Base-by-base conservation (phyloP, 2,329 filamentous ascomycete species). In the Orbilia ellipsospora region DNA sequence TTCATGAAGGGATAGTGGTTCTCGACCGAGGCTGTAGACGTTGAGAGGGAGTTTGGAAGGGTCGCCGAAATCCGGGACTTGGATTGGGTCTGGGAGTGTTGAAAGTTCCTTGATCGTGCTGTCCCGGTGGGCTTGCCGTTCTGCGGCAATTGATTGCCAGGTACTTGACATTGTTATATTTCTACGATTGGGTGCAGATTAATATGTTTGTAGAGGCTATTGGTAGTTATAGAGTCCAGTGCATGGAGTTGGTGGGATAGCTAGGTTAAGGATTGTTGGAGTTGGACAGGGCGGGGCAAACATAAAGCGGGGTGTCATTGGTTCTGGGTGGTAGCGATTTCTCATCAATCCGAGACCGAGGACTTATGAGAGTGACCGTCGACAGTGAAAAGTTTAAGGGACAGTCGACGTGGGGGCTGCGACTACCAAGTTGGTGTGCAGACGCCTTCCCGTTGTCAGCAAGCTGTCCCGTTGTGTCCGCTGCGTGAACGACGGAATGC, bases 131-230 rank as follows among this genome's bases (percentile, higher is more conserved):
- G 83, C 80, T 73, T 85, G 85, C 51, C 83, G 81, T 69, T 84
- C 82, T 50, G 81, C 79, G 36, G 84, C 85, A n/a, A 85, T 83
- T 31, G 83, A 81, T 77, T 85, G 81, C 85, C 85, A 87, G 28
- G 78, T 31, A 18, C 36, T 36, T 5, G 57, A 50, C 57, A 61
- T 61, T 36, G 1, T 36, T 36, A 36, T 36, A 20, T 51, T 44
- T n/a, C n/a, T n/a, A 44, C 40, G 5, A 44, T 2, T 44, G 12
- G n/a, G 5, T 2, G 4, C 40, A 44, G 5, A 51, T 26, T 26
- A 23, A 54, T 54, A 54, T 54, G 4, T 23, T 2, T 23, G 4
- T 23, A 23, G 2, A 23, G 4, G 4, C 4, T 23, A 23, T 4
- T 23, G 23, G 23, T 23, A 2, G 23, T 23, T 23, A 23, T 18